Percentiles rank a stretch among this genome's conserved stretches.
Conservation (phyloP, 139 green algal genomes). For the Closterium sp. region DNA sequence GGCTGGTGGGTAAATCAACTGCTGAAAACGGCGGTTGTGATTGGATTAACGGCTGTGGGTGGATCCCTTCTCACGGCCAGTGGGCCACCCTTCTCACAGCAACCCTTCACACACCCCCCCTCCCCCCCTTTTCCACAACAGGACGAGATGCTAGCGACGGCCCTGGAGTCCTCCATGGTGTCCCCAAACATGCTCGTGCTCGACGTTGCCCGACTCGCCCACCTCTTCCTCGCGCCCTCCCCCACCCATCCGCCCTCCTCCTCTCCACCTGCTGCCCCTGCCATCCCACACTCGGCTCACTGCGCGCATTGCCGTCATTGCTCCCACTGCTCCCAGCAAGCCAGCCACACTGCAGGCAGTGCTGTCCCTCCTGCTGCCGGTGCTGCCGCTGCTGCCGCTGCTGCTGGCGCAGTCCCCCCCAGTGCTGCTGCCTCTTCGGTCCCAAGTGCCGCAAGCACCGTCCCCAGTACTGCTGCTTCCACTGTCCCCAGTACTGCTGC, state of each 20-base stretch:
- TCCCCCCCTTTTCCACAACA: not conserved
- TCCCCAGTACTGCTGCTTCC: too few species aligned
- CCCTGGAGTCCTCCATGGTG: constrained; percentile 17
- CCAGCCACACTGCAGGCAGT: not conserved
- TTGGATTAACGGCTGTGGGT: too few species aligned
- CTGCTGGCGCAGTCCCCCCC: too few species aligned
- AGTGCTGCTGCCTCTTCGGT: too few species aligned
- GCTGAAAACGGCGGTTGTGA: too few species aligned
- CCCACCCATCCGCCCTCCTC: not conserved
- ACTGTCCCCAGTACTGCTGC: too few species aligned
- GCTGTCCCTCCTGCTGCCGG: not conserved
- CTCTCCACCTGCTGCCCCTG: not conserved
- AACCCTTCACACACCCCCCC: not conserved
- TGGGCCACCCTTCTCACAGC: not conserved
- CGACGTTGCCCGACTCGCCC: not conserved
- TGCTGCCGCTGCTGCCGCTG: too few species aligned
- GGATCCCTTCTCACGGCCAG: too few species aligned
- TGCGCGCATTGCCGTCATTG: not conserved
- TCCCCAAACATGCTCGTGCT: constrained; percentile 32
- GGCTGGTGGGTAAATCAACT: constrained; percentile 4
- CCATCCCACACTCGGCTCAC: not conserved
- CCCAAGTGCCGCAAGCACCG: too few species aligned
- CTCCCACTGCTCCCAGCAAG: not conserved
- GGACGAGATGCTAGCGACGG: constrained; percentile 21
- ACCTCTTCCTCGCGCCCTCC: not conserved